phyloP scores from a whole-genome alignment of 140 eudicot genomes.

The Anethum foeniculum region DNA sequence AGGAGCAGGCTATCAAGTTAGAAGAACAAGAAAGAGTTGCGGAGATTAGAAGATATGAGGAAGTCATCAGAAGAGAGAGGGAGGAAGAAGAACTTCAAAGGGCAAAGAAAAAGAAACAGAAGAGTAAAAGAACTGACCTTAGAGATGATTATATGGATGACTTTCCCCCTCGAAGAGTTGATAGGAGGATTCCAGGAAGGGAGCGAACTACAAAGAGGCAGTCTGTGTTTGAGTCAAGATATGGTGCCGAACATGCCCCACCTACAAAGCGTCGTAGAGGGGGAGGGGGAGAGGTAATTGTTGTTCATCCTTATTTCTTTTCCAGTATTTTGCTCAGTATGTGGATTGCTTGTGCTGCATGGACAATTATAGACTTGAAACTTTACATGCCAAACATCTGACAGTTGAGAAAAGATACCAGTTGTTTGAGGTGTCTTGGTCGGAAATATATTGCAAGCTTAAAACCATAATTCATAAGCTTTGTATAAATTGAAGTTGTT shows the following conservation, averaged over 20 bases:
- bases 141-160: conserved; percentile 58
- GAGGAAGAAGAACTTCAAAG: conserved; percentile 62
- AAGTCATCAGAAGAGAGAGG: conserved; percentile 64
- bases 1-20: conserved; percentile 37
- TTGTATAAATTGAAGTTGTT: neutral
- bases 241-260: conserved; percentile 41
- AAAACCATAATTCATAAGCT: neutral
- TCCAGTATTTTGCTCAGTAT: neutral
- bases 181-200: conserved; percentile 50
- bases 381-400: neutral
- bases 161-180: conserved; percentile 46
- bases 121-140: conserved; percentile 40
- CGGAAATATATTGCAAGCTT: neutral
- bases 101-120: conserved; percentile 70
- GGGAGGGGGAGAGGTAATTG: conserved; percentile 90
- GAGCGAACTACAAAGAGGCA: conserved; percentile 49
- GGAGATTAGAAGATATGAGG: conserved; percentile 57
- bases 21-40: conserved; percentile 61
- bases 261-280: conserved; percentile 81
- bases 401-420: neutral
- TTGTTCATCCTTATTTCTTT: neutral
- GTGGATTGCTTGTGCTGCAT: neutral
- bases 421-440: neutral
- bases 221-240: conserved; percentile 44
- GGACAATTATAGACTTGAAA: neutral